A percentile compares a stretch with the other conserved stretches of the same genome.
Conservation (phyloP, 2,329 filamentous ascomycete genomes). For the Cytospora schulzeri region DNA sequence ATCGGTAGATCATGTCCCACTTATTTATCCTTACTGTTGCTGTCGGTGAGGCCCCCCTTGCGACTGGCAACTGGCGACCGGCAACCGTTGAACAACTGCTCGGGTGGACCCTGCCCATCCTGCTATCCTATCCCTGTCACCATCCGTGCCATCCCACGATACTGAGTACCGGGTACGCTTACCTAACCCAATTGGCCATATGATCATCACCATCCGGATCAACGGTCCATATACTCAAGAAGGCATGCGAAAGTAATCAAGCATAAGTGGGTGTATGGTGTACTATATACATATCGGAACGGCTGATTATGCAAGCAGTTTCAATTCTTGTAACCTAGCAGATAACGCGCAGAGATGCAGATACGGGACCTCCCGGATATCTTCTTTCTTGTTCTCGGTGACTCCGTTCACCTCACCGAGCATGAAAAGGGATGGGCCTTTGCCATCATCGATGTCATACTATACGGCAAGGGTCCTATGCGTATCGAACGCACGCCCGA, state of each 20-base stretch:
- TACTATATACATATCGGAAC: neutral
- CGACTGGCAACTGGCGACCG: neutral
- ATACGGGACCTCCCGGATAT: neutral
- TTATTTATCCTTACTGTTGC: neutral
- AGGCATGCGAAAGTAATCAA: neutral
- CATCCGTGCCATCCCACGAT: neutral
- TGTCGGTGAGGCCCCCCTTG: conserved; percentile 2
- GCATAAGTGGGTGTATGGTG: neutral
- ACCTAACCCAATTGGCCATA: neutral
- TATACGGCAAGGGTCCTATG: neutral
- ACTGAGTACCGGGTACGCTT: neutral
- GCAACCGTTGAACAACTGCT: neutral
- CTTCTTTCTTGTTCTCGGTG: neutral
- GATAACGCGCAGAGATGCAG: conserved; percentile 2
- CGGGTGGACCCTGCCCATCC: neutral
- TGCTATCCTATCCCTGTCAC: neutral
- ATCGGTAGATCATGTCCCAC: neutral
- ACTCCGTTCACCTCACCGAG: neutral
- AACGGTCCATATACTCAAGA: neutral
- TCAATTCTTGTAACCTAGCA: neutral
- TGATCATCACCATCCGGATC: neutral
- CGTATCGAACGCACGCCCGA: neutral
- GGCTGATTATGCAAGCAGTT: neutral
- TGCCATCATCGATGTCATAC: neutral
- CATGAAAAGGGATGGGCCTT: neutral